Conservation (phyloP, 177 flowering plant species). For the Tripterygium wilfordii region DNA sequence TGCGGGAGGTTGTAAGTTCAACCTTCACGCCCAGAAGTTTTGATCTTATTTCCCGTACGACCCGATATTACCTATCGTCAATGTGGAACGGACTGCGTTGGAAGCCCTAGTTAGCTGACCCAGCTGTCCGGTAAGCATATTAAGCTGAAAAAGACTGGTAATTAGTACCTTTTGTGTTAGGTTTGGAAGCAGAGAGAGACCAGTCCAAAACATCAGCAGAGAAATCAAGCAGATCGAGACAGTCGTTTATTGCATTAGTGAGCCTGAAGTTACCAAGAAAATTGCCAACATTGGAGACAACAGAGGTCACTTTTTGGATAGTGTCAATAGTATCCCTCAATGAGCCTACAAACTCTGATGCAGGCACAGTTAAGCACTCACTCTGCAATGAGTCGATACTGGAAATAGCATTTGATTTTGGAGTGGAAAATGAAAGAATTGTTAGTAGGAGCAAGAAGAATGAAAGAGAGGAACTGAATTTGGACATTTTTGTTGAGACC, state of each 20-base stretch:
- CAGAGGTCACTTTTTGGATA: slow-evolving; percentile 18
- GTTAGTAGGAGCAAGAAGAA: too few species aligned
- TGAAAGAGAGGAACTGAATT: too few species aligned
- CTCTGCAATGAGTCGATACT: too few species aligned
- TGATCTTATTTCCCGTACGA: too few species aligned
- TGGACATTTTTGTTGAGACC: too few species aligned
- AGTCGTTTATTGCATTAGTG: slow-evolving; percentile 40
- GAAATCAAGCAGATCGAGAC: slow-evolving; percentile 44
- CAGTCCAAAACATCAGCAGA: slow-evolving; percentile 31
- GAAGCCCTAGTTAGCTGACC: neutral
- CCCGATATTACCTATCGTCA: too few species aligned
- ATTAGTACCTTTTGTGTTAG: slow-evolving; percentile 20
- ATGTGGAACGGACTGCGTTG: too few species aligned
- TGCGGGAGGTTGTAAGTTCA: too few species aligned
- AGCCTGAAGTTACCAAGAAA: slow-evolving; percentile 28
- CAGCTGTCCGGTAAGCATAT: neutral
- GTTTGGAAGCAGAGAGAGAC: slow-evolving; percentile 34
- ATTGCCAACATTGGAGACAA: slow-evolving; percentile 22
- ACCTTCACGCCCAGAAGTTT: too few species aligned
- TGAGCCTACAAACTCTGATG: slow-evolving; percentile 17
- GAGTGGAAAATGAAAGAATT: too few species aligned
- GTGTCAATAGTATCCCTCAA: slow-evolving; percentile 17
- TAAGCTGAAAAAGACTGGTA: neutral
- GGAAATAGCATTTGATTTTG: too few species aligned
- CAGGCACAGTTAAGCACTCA: too few species aligned